phyloP scores from a whole-genome alignment of 75 land plant genomes.

The Selaginella tamariscina region DNA sequence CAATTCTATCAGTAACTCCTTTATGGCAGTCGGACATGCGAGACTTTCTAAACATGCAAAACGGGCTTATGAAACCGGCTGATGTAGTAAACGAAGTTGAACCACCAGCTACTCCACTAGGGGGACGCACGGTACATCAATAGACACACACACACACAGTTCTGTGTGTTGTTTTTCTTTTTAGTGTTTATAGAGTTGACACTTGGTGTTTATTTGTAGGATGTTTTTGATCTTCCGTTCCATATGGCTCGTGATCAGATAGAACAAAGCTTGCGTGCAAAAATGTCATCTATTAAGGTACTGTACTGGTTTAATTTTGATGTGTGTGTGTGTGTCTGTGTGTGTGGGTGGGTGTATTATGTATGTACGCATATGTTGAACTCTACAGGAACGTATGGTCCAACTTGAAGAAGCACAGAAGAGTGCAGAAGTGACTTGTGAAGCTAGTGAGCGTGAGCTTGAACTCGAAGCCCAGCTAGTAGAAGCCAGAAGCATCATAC shows the following conservation, averaged over 20 bases:
- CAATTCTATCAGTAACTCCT: background rate
- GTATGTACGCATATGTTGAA: background rate
- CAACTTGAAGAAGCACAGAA: slow-evolving; percentile 87
- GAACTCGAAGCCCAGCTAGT: slow-evolving; percentile 99
- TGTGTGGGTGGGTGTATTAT: background rate
- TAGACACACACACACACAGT: no score
- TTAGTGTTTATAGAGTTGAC: background rate
- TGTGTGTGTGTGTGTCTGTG: background rate
- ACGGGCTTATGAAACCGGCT: slow-evolving; percentile 39
- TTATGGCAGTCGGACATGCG: slow-evolving; percentile 75
- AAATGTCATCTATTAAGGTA: slow-evolving; percentile 97
- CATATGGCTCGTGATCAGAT: slow-evolving; percentile 98
- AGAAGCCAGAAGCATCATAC: slow-evolving; percentile 94
- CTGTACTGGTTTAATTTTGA: background rate
- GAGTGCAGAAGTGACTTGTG: slow-evolving; percentile 66
- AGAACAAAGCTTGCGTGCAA: slow-evolving; percentile 84
- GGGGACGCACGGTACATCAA: slow-evolving; percentile 91
- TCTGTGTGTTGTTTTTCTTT: background rate
- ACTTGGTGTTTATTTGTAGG: slow-evolving; percentile 37
- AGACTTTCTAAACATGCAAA: slow-evolving; percentile 74
- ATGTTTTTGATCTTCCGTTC: slow-evolving; percentile 94
- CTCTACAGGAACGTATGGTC: slow-evolving; percentile 65
- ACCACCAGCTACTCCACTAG: slow-evolving; percentile 64
- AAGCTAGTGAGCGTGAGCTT: slow-evolving; percentile 90
- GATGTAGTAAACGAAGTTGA: slow-evolving; percentile 40